Conservation (phyloP, 805 yeast genomes). For the Teunomyces panamensis region DNA sequence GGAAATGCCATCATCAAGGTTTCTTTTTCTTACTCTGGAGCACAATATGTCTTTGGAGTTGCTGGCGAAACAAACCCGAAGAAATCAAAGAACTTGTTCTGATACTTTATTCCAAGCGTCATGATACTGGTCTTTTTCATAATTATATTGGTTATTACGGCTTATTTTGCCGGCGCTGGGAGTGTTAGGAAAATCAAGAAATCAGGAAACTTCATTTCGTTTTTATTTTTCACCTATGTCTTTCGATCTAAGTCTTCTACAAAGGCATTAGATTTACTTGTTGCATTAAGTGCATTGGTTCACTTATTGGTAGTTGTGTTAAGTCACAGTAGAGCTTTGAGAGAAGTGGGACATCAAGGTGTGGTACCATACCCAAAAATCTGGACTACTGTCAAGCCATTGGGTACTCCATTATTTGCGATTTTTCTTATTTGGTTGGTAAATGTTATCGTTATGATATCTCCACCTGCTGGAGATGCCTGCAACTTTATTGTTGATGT, state of each 20-base stretch:
- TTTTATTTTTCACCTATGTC: slow-evolving; percentile 27
- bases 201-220: slow-evolving; percentile 29
- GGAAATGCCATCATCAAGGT: slow-evolving; percentile 46
- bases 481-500: slow-evolving; percentile 31
- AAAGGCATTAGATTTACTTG: slow-evolving; percentile 23
- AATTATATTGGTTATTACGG: slow-evolving; percentile 32
- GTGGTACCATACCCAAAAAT: slow-evolving; percentile 26
- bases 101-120: slow-evolving; percentile 27
- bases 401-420: slow-evolving; percentile 29
- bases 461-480: slow-evolving; percentile 36
- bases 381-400: slow-evolving; percentile 31
- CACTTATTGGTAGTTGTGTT: slow-evolving; percentile 26
- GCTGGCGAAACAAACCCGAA: slow-evolving; percentile 28
- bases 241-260: slow-evolving; percentile 25
- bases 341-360: slow-evolving; percentile 35
- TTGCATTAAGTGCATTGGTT: slow-evolving; percentile 31
- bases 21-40: slow-evolving; percentile 43
- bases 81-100: slow-evolving; percentile 24
- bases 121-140: slow-evolving; percentile 28
- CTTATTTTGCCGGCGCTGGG: slow-evolving; percentile 28
- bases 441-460: slow-evolving; percentile 24
- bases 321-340: slow-evolving; percentile 28
- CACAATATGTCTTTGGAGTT: slow-evolving; percentile 37
- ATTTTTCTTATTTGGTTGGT: slow-evolving; percentile 21
- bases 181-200: slow-evolving; percentile 19